Conservation (phyloP, 345 rosid species). For the Hirschfeldia incana region DNA sequence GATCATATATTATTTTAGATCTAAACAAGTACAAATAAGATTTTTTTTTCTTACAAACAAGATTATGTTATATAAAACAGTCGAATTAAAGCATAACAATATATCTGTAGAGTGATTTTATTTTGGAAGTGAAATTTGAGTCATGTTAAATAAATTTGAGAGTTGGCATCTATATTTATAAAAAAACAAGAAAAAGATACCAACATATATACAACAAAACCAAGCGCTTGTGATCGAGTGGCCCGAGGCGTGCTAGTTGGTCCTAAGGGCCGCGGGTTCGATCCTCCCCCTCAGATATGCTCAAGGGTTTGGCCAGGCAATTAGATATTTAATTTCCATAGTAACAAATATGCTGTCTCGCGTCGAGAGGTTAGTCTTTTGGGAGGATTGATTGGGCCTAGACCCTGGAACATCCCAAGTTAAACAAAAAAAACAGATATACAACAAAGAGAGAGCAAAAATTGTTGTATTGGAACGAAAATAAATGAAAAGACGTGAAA, state of each 20-base stretch:
- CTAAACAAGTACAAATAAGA: not conserved
- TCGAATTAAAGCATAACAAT: not conserved
- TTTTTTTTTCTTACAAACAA: not conserved
- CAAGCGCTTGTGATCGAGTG: too few species aligned
- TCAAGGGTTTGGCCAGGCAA: too few species aligned
- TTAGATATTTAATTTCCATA: too few species aligned
- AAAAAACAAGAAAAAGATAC: not conserved
- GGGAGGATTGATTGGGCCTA: too few species aligned
- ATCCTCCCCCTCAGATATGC: too few species aligned
- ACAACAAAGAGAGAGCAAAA: not conserved
- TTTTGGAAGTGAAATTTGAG: not conserved
- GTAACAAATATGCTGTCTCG: too few species aligned
- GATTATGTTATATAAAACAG: not conserved
- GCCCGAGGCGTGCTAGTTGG: too few species aligned
- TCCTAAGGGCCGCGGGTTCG: too few species aligned
- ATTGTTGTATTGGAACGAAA: not conserved
- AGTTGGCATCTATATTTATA: not conserved
- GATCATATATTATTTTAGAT: not conserved
- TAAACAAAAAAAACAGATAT: not conserved
- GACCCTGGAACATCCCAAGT: too few species aligned
- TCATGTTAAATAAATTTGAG: not conserved
- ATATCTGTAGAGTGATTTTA: not conserved
- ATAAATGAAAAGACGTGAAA: slow-evolving; percentile 27
- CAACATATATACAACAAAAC: too few species aligned
- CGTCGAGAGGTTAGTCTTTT: too few species aligned